phyloP scores from a whole-genome alignment of 345 rosid species.

The Lumnitzera racemosa region DNA sequence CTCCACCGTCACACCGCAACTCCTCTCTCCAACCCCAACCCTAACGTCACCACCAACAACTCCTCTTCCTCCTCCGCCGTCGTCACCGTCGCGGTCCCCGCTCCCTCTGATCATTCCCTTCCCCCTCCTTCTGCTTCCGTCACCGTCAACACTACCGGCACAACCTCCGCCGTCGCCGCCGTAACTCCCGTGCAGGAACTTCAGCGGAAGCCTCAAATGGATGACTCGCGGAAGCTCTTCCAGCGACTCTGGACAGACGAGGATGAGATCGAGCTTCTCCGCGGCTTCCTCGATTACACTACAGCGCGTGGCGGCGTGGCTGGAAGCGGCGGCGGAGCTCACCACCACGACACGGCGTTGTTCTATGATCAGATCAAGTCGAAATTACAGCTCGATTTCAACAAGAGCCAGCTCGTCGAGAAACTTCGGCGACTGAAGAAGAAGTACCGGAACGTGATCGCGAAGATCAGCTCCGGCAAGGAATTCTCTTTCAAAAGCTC shows the following conservation, averaged over 20 bases:
- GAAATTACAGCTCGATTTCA: slow-evolving; percentile 90
- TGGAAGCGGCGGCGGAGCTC: slow-evolving; percentile 17
- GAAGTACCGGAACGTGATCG: slow-evolving; percentile 76
- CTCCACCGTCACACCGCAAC: too few species aligned
- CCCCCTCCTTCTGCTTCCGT: slow-evolving; percentile 23
- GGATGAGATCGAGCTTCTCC: slow-evolving; percentile 96
- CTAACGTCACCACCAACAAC: slow-evolving; percentile 2
- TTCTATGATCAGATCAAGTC: slow-evolving; percentile 94
- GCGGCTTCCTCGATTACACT: slow-evolving; percentile 81
- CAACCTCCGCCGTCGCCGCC: slow-evolving; percentile 14
- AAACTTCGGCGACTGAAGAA: slow-evolving; percentile 87
- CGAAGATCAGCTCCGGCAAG: slow-evolving; percentile 74
- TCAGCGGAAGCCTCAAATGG: slow-evolving; percentile 33
- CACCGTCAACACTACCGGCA: slow-evolving; percentile 7
- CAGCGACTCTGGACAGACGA: slow-evolving; percentile 98
- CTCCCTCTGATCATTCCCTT: slow-evolving; percentile 12
- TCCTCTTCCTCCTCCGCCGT: slow-evolving; percentile 9
- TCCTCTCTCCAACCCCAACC: slow-evolving; percentile 26
- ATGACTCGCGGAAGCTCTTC: slow-evolving; percentile 71
- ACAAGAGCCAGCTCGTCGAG: slow-evolving; percentile 96
- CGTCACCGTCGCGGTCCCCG: slow-evolving; percentile 22
- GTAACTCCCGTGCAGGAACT: slow-evolving; percentile 32
- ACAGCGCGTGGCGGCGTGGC: slow-evolving; percentile 32
- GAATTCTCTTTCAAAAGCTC: slow-evolving; percentile 77
- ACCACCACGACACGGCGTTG: slow-evolving; percentile 79